A percentile compares a stretch with the other conserved stretches of the same genome.
Conservation (phyloP, 148 eudicot genomes). For the Selenicereus undatus region DNA sequence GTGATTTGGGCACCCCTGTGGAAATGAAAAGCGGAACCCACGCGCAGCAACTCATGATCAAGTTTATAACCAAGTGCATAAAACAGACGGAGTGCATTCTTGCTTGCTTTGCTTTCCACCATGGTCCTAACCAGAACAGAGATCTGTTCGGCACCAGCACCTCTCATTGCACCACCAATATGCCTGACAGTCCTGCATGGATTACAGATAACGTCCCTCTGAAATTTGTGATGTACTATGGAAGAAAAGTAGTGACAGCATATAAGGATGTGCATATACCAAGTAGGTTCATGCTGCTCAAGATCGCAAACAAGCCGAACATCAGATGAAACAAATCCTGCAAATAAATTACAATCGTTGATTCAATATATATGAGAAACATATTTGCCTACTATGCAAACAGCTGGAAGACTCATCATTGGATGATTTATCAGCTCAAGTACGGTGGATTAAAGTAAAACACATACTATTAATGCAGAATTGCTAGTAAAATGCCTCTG, state of each 20-base stretch:
- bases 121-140: constrained; percentile 76
- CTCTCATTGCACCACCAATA: constrained; percentile 91
- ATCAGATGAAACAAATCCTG: constrained; percentile 76
- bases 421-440: background rate
- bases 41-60: constrained; percentile 79
- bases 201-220: background rate
- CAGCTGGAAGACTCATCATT: background rate
- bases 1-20: constrained; percentile 78
- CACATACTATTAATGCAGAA: too few species aligned
- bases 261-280: constrained; percentile 39
- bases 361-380: background rate
- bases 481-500: too few species aligned
- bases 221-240: background rate
- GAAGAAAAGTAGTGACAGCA: background rate
- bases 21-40: constrained; percentile 72
- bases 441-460: background rate
- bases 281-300: constrained; percentile 84
- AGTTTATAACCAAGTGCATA: constrained; percentile 79
- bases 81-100: constrained; percentile 79
- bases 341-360: background rate
- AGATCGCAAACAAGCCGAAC: constrained; percentile 89
- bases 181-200: constrained; percentile 71
- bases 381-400: background rate
- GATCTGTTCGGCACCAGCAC: constrained; percentile 90
- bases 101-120: constrained; percentile 87